phyloP scores from a whole-genome alignment of 2,329 filamentous ascomycete genomes.

The Beauveria medogensis region DNA sequence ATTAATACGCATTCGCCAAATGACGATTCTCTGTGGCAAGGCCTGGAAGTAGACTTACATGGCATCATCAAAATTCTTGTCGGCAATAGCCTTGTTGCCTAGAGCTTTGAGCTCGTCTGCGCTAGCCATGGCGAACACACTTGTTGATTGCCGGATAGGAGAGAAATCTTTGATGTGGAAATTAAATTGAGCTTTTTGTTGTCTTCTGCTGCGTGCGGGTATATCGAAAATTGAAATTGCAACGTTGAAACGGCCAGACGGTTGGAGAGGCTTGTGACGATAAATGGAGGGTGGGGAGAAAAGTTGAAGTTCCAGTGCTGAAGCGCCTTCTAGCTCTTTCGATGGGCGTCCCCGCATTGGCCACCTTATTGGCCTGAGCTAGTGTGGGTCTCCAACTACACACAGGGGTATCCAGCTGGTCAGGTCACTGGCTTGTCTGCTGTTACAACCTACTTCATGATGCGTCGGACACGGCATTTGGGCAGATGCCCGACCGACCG shows the following conservation, averaged over 20 bases:
- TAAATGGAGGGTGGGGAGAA: slow-evolving; percentile 20
- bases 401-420: not conserved
- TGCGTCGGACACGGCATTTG: not conserved
- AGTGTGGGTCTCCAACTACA: slow-evolving; percentile 14
- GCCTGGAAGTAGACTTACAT: slow-evolving; percentile 55
- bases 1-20: slow-evolving; percentile 10
- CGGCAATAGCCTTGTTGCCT: slow-evolving; percentile 97
- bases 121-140: slow-evolving; percentile 39
- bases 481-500: not conserved
- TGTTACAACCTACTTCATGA: not conserved
- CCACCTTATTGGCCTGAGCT: slow-evolving; percentile 24
- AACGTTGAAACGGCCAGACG: not conserved
- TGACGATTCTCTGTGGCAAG: not conserved
- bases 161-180: not conserved
- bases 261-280: slow-evolving; percentile 18
- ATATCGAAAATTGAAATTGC: slow-evolving; percentile 1
- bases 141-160: not conserved
- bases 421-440: not conserved
- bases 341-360: slow-evolving; percentile 24
- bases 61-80: slow-evolving; percentile 93
- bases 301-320: slow-evolving; percentile 16
- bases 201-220: not conserved
- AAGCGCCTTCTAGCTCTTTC: slow-evolving; percentile 35
- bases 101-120: slow-evolving; percentile 85
- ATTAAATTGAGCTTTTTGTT: not conserved